Evolutionary conservation across 441 rosid genomes (phyloP).

Genomic region (Erodium trifolium): DNA sequence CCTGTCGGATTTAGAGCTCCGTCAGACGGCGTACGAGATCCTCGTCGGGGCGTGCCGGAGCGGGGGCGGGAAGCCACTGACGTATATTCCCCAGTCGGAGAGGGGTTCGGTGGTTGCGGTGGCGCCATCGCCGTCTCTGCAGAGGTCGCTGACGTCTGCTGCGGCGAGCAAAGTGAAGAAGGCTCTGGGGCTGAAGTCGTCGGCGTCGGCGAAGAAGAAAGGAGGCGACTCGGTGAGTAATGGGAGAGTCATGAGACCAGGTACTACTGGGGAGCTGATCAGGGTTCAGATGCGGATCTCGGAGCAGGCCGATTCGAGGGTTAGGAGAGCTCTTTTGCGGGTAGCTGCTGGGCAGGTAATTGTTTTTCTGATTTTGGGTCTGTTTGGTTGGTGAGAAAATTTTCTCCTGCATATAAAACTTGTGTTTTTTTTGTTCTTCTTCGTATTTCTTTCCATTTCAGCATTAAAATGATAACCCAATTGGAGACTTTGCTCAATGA

Average conservation of each 20-base stretch:
- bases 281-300: conserved; percentile 56
- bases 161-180: conserved; percentile 65
- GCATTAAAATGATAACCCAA: neutral
- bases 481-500: neutral
- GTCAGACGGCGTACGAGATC: conserved; percentile 67
- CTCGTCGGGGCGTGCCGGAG: conserved; percentile 52
- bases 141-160: conserved; percentile 50
- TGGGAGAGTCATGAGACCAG: conserved; percentile 24
- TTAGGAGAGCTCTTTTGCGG: conserved; percentile 53
- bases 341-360: conserved; percentile 57
- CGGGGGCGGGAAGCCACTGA: conserved; percentile 48
- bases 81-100: conserved; percentile 50
- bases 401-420: too few relatives aligned
- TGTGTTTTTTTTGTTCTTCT: too few relatives aligned
- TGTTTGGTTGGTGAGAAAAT: neutral
- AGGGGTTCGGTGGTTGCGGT: conserved; percentile 17
- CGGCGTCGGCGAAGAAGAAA: conserved; percentile 17
- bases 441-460: neutral
- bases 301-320: conserved; percentile 53
- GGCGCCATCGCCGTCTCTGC: conserved; percentile 37
- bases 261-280: conserved; percentile 44
- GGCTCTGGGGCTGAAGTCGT: conserved; percentile 50
- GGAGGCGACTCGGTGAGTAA: conserved; percentile 22
- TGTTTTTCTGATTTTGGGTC: neutral
- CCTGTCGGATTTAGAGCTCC: conserved; percentile 51